Evolutionary conservation across 208 protist species (phyloP).

Genomic region (Acanthamoeba lenticulata): DNA sequence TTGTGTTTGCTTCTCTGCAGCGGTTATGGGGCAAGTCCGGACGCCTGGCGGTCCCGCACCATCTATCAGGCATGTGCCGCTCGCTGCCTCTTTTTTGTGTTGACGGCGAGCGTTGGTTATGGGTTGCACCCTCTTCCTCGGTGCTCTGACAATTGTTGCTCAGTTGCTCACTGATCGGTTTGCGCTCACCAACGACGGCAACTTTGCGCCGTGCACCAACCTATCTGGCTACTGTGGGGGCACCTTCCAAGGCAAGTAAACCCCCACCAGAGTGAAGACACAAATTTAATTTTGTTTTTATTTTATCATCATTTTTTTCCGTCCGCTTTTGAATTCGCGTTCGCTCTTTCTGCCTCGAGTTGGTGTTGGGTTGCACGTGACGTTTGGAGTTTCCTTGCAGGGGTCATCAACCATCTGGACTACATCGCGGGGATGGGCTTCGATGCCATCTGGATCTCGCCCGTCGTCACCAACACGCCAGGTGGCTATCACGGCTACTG

Average conservation of each 20-base stretch:
- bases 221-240: slow-evolving; percentile 87
- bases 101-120: too few relatives aligned
- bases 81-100: neutral
- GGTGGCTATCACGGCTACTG: slow-evolving; percentile 89
- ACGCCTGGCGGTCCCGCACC: slow-evolving; percentile 72
- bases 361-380: too few relatives aligned
- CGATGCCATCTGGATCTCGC: slow-evolving; percentile 89
- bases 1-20: neutral
- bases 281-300: neutral
- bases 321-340: neutral
- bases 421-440: slow-evolving; percentile 88
- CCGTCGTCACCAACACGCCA: slow-evolving; percentile 81
- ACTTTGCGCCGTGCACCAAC: slow-evolving; percentile 69
- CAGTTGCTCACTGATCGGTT: slow-evolving; percentile 86
- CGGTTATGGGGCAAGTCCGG: neutral
- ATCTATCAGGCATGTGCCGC: slow-evolving; percentile 76
- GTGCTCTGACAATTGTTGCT: neutral
- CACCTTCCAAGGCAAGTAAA: slow-evolving; percentile 77
- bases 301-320: neutral
- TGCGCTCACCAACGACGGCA: slow-evolving; percentile 53
- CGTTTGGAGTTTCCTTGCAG: slow-evolving; percentile 57
- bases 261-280: neutral
- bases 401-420: slow-evolving; percentile 80
- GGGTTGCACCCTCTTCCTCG: neutral
- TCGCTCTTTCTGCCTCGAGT: neutral